Evolutionary conservation across 1,284 basidiomycete species (phyloP).

Genomic region (Ceratobasidium sp.): DNA sequence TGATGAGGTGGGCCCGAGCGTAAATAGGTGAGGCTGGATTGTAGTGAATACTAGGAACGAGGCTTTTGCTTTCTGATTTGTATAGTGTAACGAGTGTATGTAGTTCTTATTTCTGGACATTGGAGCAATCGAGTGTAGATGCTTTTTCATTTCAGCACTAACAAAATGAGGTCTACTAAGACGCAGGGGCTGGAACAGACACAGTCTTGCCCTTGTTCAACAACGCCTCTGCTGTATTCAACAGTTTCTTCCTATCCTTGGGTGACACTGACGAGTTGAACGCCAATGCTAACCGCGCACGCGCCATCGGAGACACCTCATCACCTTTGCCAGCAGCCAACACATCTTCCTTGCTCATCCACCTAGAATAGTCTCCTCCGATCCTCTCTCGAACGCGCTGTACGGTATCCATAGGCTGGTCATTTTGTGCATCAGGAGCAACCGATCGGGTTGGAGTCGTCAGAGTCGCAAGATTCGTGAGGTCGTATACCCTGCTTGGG

Average conservation of each 20-base stretch:
- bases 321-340: conserved; percentile 17
- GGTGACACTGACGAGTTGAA: conserved; percentile 28
- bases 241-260: conserved; percentile 23
- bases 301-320: conserved; percentile 15
- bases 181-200: background rate
- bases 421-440: background rate
- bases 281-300: conserved; percentile 31
- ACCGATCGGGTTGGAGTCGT: background rate
- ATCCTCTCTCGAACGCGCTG: conserved; percentile 24
- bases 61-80: background rate
- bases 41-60: background rate
- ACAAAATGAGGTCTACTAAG: conserved; percentile 1
- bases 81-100: conserved; percentile 15
- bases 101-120: conserved; percentile 1
- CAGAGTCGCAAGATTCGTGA: conserved; percentile 5
- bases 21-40: background rate
- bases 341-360: conserved; percentile 23
- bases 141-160: background rate
- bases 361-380: conserved; percentile 33
- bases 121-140: conserved; percentile 10
- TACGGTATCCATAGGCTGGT: conserved; percentile 5
- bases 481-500: conserved; percentile 5
- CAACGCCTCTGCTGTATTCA: conserved; percentile 15
- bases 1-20: conserved; percentile 1
- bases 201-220: background rate